Evolutionary conservation across 2,329 filamentous ascomycete species (phyloP).

Genomic region (Penicillium italicum): DNA sequence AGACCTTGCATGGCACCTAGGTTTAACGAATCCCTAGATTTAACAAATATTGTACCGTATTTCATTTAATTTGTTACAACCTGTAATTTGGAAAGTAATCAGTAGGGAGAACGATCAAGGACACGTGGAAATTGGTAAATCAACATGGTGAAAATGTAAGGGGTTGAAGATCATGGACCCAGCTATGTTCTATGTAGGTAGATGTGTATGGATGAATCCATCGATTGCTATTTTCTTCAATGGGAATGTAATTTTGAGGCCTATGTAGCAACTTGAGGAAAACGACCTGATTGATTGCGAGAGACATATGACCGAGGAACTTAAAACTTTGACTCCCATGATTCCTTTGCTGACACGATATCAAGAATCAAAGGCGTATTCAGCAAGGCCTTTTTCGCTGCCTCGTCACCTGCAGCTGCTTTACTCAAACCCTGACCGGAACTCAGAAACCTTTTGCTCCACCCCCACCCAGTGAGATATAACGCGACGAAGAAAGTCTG

Average conservation of each 20-base stretch:
- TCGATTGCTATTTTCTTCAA: background rate
- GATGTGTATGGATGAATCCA: background rate
- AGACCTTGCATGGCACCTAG: too few relatives aligned
- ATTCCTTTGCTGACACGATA: slow-evolving; percentile 36
- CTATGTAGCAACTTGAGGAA: background rate
- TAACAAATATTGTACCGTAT: too few relatives aligned
- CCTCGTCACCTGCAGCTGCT: slow-evolving; percentile 44
- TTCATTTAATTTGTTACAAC: too few relatives aligned
- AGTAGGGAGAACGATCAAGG: too few relatives aligned
- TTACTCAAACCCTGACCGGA: slow-evolving; percentile 46
- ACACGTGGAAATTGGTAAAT: background rate
- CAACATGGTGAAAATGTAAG: background rate
- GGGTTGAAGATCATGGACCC: background rate
- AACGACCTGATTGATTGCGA: background rate
- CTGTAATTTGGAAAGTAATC: too few relatives aligned
- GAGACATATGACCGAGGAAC: background rate
- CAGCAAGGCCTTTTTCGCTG: slow-evolving; percentile 41
- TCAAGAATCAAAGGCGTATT: slow-evolving; percentile 40
- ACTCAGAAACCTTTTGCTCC: slow-evolving; percentile 43
- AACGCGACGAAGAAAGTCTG: slow-evolving; percentile 46
- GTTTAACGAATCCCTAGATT: too few relatives aligned
- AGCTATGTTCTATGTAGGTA: background rate
- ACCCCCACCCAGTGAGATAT: slow-evolving; percentile 49
- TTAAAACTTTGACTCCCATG: slow-evolving; percentile 1
- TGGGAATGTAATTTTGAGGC: background rate